Base-by-base conservation (phyloP, 805 yeast species). In the Yarrowia sp. region DNA sequence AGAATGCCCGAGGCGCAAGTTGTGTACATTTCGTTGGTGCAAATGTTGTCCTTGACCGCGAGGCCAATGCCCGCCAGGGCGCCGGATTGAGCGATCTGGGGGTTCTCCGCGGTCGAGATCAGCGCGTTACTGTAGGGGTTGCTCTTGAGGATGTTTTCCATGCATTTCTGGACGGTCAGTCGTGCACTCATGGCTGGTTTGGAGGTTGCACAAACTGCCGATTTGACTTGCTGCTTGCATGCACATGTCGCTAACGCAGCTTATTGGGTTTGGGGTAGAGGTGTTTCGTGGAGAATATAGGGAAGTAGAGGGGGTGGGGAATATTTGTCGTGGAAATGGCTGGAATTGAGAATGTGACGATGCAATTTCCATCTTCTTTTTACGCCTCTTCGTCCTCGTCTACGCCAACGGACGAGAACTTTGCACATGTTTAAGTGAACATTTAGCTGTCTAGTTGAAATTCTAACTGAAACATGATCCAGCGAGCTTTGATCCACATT, bases 21-120 rank as follows among this genome's bases (percentile, higher is more conserved):
- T 0, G 97, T 89, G 1, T 87, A 82, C 41, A 80, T 79, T 12
- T 79, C 80, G 7, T 70, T 73, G 0, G 97, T 86, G 41, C 84
- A 82, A 55, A 92, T 85, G 70, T 90, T 91, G 73, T 93, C 98
- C 69, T 94, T 96, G 22, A 87, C 74, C 0, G 86, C 87, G 10
- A 77, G 73, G 0, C 74, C 69, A 2, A 71, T 67, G 7, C 76
- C 76, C 1, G 68, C 56, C 25, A 80, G 32, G 6, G 56, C 18
- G 12, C 59, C 55, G 6, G 44, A n/a, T 13, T 21, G 18, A 7
- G 56, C n/a, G 32, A 61, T 18, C 21, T 33, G 25, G 10, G 33
- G 38, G 25, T 14, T 65, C 19, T 63, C 61, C 14, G 63, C 61
- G 24, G 67, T 64, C 2, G 73, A 65, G 14, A 71, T 66, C 32